Conservation (phyloP, 2,329 filamentous ascomycete species). For the Penicillium sp. region DNA sequence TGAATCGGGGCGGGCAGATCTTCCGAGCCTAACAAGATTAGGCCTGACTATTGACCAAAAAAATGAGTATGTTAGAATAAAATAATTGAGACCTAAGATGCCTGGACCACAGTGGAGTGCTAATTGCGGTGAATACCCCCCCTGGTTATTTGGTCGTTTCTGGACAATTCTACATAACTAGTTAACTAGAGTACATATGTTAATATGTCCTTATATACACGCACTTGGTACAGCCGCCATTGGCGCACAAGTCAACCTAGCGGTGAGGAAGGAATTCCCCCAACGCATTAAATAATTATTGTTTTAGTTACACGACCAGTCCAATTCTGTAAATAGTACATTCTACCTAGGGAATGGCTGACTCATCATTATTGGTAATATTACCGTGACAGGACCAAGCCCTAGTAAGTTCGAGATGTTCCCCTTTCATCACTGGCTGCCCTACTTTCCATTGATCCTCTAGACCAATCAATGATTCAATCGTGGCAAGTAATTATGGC, state of each 20-base stretch:
- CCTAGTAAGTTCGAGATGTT: neutral
- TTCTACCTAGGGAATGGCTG: slow-evolving; percentile 28
- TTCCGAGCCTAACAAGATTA: slow-evolving; percentile 9
- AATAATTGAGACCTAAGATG: slow-evolving; percentile 4
- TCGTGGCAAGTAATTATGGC: neutral
- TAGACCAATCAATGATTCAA: slow-evolving; percentile 14
- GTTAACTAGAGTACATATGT: too few species aligned
- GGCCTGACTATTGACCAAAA: neutral
- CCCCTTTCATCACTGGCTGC: slow-evolving; percentile 21
- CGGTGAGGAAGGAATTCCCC: slow-evolving; percentile 8
- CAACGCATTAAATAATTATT: neutral
- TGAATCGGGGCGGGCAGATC: slow-evolving; percentile 2
- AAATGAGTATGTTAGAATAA: neutral
- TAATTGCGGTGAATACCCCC: slow-evolving; percentile 7
- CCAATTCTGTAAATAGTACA: slow-evolving; percentile 4
- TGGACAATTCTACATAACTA: neutral
- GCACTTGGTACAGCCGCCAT: slow-evolving; percentile 5
- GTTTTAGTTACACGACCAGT: slow-evolving; percentile 4
- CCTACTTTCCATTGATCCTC: slow-evolving; percentile 16
- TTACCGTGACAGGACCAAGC: neutral
- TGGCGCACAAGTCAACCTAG: slow-evolving; percentile 6
- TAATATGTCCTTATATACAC: neutral
- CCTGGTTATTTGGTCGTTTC: neutral
- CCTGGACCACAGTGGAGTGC: slow-evolving; percentile 11
- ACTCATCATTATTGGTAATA: slow-evolving; percentile 25